These are phyloP conservation scores for Spencermartinsiella europaea DNA, from an alignment of 805 yeast species.

Conservation along the genomic window DNA sequence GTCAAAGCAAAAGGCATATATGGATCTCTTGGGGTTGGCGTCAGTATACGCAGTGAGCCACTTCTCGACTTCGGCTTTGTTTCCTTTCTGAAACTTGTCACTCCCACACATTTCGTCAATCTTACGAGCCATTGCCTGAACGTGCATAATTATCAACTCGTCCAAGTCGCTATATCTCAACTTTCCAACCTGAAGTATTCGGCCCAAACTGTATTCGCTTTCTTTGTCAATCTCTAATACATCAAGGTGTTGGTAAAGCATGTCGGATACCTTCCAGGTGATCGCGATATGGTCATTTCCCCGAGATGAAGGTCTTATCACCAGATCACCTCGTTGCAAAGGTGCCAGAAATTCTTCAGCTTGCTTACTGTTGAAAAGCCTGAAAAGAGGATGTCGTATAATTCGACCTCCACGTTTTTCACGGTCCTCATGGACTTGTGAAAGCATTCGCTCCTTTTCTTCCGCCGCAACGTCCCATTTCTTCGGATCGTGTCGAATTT, in stretches of 20 bases:
- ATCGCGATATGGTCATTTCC: constrained; percentile 86
- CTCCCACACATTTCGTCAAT: constrained; percentile 79
- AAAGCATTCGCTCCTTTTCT: constrained; percentile 49
- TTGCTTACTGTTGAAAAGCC: constrained; percentile 73
- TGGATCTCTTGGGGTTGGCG: constrained; percentile 86
- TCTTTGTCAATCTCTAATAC: constrained; percentile 70
- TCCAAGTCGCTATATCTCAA: constrained; percentile 80
- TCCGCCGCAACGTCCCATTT: constrained; percentile 75
- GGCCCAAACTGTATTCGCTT: constrained; percentile 57
- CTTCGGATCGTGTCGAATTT: constrained; percentile 45
- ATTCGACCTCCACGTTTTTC: constrained; percentile 69
- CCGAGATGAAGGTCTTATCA: constrained; percentile 88
- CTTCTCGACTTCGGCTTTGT: constrained; percentile 70
- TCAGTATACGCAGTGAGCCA: constrained; percentile 86
- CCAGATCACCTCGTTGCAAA: constrained; percentile 82
- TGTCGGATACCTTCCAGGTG: constrained; percentile 94
- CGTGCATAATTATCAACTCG: constrained; percentile 82
- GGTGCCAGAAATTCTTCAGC: constrained; percentile 94
- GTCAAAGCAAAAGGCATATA: constrained; percentile 86
- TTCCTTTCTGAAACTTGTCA: constrained; percentile 84
- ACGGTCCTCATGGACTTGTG: constrained; percentile 55
- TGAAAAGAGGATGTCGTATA: constrained; percentile 87
- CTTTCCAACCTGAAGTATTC: constrained; percentile 58
- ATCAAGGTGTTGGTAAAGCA: constrained; percentile 85
- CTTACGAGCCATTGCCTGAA: constrained; percentile 75